phyloP scores from a whole-genome alignment of 177 flowering plant species.

The Vitis hybrid region DNA sequence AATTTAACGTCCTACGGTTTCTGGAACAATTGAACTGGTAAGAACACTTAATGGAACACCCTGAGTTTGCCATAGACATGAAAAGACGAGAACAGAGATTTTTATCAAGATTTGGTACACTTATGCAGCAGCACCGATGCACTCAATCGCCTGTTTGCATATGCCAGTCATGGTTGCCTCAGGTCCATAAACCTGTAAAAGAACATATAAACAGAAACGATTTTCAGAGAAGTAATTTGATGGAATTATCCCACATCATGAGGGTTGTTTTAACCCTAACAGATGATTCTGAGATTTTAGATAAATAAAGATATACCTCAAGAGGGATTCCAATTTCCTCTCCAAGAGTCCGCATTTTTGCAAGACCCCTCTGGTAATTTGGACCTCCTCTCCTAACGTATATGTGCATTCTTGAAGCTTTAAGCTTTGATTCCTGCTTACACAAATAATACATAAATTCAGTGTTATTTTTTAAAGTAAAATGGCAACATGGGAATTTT shows the following conservation, averaged over 20 bases:
- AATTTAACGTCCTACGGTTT: not conserved
- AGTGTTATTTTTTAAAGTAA: not conserved
- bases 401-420: conserved; percentile 69
- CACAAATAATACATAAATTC: not conserved
- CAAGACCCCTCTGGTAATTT: conserved; percentile 78
- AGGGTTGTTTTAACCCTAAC: too few relatives aligned
- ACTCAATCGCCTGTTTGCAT: conserved; percentile 63
- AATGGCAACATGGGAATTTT: not conserved
- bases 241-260: too few relatives aligned
- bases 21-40: not conserved
- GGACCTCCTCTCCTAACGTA: conserved; percentile 90
- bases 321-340: conserved; percentile 78
- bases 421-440: conserved; percentile 70
- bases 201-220: not conserved
- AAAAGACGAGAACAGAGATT: not conserved
- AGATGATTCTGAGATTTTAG: not conserved
- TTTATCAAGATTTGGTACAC: not conserved
- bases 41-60: not conserved
- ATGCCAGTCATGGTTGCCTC: conserved; percentile 70
- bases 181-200: conserved; percentile 54
- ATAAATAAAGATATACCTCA: conserved; percentile 42
- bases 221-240: not conserved
- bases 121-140: conserved; percentile 53
- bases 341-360: conserved; percentile 68
- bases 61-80: not conserved